These are phyloP conservation scores for Chimonanthus salicifolius DNA, from an alignment of 164 flowering plant species.

Conservation along the genomic window DNA sequence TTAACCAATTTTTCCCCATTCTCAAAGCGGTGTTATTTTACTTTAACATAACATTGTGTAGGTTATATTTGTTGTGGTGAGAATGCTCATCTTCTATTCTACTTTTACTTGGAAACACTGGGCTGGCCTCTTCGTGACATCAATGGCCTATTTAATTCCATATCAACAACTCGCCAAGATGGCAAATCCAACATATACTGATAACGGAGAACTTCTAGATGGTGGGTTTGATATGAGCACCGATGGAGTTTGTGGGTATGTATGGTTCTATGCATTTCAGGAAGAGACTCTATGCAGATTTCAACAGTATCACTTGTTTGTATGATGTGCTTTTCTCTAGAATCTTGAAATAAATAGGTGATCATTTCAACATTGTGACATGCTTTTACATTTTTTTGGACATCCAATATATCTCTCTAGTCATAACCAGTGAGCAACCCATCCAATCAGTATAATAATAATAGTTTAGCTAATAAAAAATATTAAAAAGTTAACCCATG, in stretches of 20 bases:
- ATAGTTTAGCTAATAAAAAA: too few species aligned
- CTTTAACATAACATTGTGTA: constrained; percentile 15
- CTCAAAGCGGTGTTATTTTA: not conserved
- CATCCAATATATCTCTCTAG: too few species aligned
- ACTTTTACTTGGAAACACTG: constrained; percentile 81
- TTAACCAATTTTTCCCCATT: not conserved
- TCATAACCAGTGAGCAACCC: too few species aligned
- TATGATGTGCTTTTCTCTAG: not conserved
- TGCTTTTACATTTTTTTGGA: too few species aligned
- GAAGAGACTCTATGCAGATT: not conserved
- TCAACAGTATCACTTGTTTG: not conserved
- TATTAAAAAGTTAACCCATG: too few species aligned
- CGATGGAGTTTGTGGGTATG: constrained; percentile 90
- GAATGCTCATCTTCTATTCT: constrained; percentile 61
- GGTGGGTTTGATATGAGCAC: constrained; percentile 96
- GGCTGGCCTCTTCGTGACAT: constrained; percentile 59
- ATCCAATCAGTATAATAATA: too few species aligned
- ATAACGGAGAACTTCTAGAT: constrained; percentile 80
- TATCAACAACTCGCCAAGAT: constrained; percentile 68
- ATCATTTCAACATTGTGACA: too few species aligned
- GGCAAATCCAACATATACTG: constrained; percentile 68
- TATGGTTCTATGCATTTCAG: not conserved
- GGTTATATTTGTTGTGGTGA: constrained; percentile 58
- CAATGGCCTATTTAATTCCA: constrained; percentile 54
- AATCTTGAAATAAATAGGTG: too few species aligned